Percentiles rank a stretch among this genome's conserved stretches.
These are phyloP conservation scores for Xylaria flabelliformis DNA, from an alignment of 495 filamentous ascomycete species.

Conservation along the genomic window DNA sequence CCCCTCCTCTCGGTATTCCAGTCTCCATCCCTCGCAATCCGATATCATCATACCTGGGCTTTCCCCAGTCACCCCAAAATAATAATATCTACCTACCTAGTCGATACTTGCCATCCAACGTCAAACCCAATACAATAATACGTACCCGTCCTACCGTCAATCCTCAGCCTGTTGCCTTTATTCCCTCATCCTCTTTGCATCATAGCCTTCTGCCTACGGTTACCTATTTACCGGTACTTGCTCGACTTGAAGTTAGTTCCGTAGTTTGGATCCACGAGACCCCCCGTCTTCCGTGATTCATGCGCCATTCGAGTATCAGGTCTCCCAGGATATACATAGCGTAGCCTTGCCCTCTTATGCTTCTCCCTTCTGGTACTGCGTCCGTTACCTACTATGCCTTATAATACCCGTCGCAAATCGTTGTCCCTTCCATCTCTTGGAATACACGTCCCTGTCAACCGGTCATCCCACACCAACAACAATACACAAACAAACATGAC, in stretches of 20 bases:
- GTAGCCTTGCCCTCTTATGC: constrained; percentile 33
- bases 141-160: constrained; percentile 5
- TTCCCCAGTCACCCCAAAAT: constrained; percentile 13
- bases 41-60: background rate
- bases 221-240: background rate
- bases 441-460: constrained; percentile 78
- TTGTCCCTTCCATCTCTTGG: constrained; percentile 91
- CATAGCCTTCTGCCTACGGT: background rate
- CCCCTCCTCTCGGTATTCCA: constrained; percentile 27
- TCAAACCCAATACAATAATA: constrained; percentile 16
- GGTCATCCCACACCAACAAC: constrained; percentile 34
- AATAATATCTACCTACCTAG: background rate
- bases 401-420: constrained; percentile 98
- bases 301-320: constrained; percentile 36
- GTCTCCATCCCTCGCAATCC: constrained; percentile 23
- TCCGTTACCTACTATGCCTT: constrained; percentile 72
- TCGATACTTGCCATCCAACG: constrained; percentile 14
- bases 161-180: constrained; percentile 10
- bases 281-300: constrained; percentile 34
- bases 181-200: constrained; percentile 30
- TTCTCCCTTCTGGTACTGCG: constrained; percentile 28
- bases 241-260: constrained; percentile 22
- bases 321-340: constrained; percentile 32
- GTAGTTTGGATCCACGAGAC: constrained; percentile 32
- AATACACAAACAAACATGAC: constrained; percentile 39